Percentiles rank a stretch among this genome's conserved stretches.
These are phyloP conservation scores for Houttuynia cordata DNA, from an alignment of 164 flowering plant species.

Conservation along the genomic window DNA sequence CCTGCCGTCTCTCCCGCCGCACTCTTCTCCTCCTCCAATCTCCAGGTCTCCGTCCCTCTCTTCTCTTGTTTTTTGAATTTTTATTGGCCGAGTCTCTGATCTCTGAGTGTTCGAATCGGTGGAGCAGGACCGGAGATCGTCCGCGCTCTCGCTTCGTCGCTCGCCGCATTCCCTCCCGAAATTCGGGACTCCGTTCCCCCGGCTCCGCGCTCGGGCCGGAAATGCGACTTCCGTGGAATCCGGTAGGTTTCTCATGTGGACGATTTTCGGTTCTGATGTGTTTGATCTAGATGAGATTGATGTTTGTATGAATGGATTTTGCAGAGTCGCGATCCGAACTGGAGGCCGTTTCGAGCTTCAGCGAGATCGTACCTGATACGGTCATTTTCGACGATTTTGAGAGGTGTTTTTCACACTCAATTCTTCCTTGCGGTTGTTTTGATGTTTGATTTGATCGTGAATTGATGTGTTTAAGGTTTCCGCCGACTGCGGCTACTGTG, in stretches of 20 bases:
- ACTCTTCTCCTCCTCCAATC: constrained; percentile 3
- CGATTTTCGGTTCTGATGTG: background rate
- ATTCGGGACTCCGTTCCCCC: constrained; percentile 24
- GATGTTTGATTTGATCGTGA: no score
- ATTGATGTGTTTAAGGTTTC: constrained; percentile 52
- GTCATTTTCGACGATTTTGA: constrained; percentile 94
- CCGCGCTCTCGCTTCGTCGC: constrained; percentile 21
- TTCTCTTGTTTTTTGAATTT: background rate
- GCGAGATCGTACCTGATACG: constrained; percentile 95
- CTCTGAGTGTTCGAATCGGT: background rate
- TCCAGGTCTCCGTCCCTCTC: constrained; percentile 1
- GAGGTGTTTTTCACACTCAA: no score
- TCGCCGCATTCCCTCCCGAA: constrained; percentile 22
- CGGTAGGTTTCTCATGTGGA: constrained; percentile 21
- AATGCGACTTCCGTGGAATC: constrained; percentile 52
- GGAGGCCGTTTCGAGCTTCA: constrained; percentile 67
- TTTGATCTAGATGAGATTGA: background rate
- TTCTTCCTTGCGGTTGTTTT: no score
- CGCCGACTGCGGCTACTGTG: constrained; percentile 96
- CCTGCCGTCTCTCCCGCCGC: background rate
- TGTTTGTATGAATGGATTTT: background rate
- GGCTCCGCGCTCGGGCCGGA: constrained; percentile 38
- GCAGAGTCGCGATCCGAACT: constrained; percentile 59
- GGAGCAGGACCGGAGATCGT: constrained; percentile 8
- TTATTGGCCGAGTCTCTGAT: no score